Evolutionary conservation across 306 rosid species (phyloP).

Genomic region (Casuarina cunninghamiana): DNA sequence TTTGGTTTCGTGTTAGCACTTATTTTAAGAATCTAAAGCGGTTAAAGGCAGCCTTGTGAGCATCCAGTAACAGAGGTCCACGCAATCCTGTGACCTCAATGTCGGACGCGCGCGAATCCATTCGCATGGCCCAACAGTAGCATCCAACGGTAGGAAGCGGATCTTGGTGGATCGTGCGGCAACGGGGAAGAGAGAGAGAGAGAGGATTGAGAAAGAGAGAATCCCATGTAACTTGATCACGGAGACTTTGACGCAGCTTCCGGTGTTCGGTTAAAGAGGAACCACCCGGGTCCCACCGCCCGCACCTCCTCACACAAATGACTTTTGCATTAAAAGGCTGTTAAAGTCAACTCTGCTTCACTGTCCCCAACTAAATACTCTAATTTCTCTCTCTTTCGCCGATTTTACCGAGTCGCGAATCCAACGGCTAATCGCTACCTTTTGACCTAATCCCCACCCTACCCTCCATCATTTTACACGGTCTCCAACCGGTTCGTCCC

Average conservation of each 20-base stretch:
- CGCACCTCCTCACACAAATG: conserved; percentile 27
- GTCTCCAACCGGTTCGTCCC: conserved; percentile 31
- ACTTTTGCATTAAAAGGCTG: conserved; percentile 67
- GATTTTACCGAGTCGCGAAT: conserved; percentile 31
- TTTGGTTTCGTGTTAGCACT: neutral
- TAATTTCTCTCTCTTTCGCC: conserved; percentile 8
- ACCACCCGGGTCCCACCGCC: conserved; percentile 21
- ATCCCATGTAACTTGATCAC: conserved; percentile 35
- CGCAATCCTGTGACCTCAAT: neutral
- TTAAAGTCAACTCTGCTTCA: conserved; percentile 68
- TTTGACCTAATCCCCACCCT: conserved; percentile 51
- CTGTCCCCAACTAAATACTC: conserved; percentile 52
- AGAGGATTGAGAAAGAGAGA: conserved; percentile 2
- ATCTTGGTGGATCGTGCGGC: neutral
- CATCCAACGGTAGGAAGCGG: neutral
- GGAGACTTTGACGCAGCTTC: conserved; percentile 25
- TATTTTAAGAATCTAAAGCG: neutral
- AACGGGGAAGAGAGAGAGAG: neutral
- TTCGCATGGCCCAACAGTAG: neutral
- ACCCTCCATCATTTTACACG: conserved; percentile 26
- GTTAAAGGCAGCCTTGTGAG: neutral
- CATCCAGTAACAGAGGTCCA: neutral
- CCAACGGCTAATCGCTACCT: conserved; percentile 71
- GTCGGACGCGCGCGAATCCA: neutral
- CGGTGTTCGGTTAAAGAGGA: conserved; percentile 48